Percentiles rank a stretch among this genome's conserved stretches.
These are phyloP conservation scores for Penicillium maclennaniae DNA, from an alignment of 495 filamentous ascomycete genomes.

Conservation along the genomic window DNA sequence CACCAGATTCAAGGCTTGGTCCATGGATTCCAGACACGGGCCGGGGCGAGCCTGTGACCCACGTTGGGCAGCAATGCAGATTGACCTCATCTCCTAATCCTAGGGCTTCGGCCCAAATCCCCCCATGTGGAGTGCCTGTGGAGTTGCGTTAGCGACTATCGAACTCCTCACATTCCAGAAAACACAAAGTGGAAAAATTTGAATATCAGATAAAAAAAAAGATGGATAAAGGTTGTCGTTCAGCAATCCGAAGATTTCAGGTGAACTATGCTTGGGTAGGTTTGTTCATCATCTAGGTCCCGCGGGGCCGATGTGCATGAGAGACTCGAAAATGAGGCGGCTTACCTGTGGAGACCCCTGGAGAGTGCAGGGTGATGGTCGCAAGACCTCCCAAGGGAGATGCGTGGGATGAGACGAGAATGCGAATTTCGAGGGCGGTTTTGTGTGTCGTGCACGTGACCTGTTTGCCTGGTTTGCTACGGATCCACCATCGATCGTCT, in stretches of 20 bases:
- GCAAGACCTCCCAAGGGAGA: not conserved
- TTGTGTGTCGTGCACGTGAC: slow-evolving; percentile 19
- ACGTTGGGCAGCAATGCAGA: slow-evolving; percentile 48
- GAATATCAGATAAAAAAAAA: slow-evolving; percentile 43
- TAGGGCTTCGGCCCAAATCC: no score
- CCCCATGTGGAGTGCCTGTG: not conserved
- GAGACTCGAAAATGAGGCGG: not conserved
- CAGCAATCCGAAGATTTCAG: slow-evolving; percentile 47
- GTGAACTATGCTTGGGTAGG: slow-evolving; percentile 50
- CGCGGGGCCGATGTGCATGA: not conserved
- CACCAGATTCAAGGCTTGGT: not conserved
- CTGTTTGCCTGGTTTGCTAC: slow-evolving; percentile 17
- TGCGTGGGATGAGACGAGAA: not conserved
- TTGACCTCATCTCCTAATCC: no score
- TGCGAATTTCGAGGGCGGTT: slow-evolving; percentile 4
- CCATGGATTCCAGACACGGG: slow-evolving; percentile 13
- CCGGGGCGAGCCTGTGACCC: slow-evolving; percentile 25
- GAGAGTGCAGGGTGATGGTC: not conserved
- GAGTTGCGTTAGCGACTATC: slow-evolving; percentile 5
- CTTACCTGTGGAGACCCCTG: slow-evolving; percentile 7
- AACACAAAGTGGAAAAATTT: not conserved
- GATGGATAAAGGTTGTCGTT: slow-evolving; percentile 50
- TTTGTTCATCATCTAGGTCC: slow-evolving; percentile 41
- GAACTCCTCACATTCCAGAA: slow-evolving; percentile 7
- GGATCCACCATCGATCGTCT: not conserved